Base-by-base conservation (phyloP, 2,329 filamentous ascomycete species). In the Diaporthe vexans region DNA sequence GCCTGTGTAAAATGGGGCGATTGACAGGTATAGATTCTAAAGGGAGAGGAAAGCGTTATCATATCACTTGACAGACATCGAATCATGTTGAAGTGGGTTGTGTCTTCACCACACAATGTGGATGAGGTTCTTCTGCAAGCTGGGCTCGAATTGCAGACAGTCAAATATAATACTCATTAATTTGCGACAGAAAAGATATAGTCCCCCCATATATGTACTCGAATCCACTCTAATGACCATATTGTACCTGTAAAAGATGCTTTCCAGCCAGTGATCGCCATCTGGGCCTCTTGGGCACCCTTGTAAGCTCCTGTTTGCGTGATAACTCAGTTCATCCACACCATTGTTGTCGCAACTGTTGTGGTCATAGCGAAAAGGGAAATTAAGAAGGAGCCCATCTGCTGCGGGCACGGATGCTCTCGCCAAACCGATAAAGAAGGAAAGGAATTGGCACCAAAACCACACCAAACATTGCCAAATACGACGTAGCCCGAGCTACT, bases 381-480 rank as follows among this genome's bases (percentile, higher is more conserved):
- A 57, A n/a, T 17, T 57, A 57, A 57, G 54, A 57, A 37, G 56
- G 56, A 35, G 56, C 56, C 56, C 56, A 58, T 58, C 33, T 58
- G 13, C 56, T 58, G 37, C 56, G 56, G 29, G 56, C 56, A 37
- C 56, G 56, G 19, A 58, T 58, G 15, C 35, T 58, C 56, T 58
- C 56, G 29, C 56, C 56, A 58, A n/a, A 58, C 21, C 56, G 56
- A 13, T 35, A 58, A 58, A 58, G 56, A 3, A 58, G 33, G 33
- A 58, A 58, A 5, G 56, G 56, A 37, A 58, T 58, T 3, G 56
- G 56, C 29, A 58, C 56, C 19, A 58, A 33, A 58, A 58, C 19
- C 7, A 58, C 56, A 58, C 17, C 56, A n/a, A 37, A 58, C 3
- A 58, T 58, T n/a, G 56, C 56, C 29, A 58, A 21, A 37, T 35